These are phyloP conservation scores for Rhizophagus clarus DNA, from an alignment of 192 early-diverging fungal genomes.

Conservation along the genomic window DNA sequence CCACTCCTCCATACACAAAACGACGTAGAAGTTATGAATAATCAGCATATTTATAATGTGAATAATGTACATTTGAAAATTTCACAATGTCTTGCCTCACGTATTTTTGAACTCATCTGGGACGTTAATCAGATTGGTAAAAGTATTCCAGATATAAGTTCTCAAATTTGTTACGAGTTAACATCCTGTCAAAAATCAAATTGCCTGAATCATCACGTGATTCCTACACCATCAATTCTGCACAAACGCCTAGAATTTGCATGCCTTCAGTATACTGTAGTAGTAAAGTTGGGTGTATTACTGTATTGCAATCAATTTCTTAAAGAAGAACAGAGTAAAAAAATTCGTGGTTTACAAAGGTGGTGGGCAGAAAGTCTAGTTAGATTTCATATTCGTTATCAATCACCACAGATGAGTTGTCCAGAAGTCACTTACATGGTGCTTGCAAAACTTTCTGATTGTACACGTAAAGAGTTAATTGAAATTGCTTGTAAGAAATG, in stretches of 20 bases:
- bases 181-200: not conserved
- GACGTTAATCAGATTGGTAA: not conserved
- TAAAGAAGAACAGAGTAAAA: not conserved
- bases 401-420: not conserved
- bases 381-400: conserved; percentile 3
- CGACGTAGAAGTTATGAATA: not conserved
- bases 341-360: not conserved
- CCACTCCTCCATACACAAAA: not conserved
- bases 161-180: not conserved
- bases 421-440: not conserved
- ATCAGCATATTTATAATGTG: not conserved
- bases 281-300: not conserved
- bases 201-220: conserved; percentile 9
- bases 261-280: not conserved
- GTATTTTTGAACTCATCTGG: conserved; percentile 7
- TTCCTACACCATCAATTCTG: not conserved
- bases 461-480: not conserved
- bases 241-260: not conserved
- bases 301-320: not conserved
- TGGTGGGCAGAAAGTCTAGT: not conserved
- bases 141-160: not conserved
- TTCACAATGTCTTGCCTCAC: not conserved
- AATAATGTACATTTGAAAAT: not conserved
- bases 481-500: not conserved
- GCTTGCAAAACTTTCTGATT: not conserved